Percentiles rank a stretch among this genome's conserved stretches.
Conservation (phyloP, 129 eudicot species). For the Lonicera japonica region DNA sequence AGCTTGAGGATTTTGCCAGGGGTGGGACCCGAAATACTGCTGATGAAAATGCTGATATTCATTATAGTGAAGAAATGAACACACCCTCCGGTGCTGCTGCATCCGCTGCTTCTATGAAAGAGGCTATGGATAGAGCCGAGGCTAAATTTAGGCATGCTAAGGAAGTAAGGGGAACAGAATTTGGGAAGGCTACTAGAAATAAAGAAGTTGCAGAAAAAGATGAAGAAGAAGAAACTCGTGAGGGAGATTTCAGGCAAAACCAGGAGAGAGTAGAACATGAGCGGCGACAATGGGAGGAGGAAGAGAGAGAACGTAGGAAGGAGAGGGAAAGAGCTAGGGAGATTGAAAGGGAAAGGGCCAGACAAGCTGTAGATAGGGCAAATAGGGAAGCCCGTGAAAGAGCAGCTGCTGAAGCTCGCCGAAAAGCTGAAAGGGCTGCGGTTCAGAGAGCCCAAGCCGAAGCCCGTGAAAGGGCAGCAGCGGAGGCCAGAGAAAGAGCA, state of each 20-base stretch:
- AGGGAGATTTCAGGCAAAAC: constrained; percentile 59
- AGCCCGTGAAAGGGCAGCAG: constrained; percentile 99
- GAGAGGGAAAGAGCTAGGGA: constrained; percentile 30
- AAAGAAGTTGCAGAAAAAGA: constrained; percentile 70
- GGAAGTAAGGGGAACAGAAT: constrained; percentile 79
- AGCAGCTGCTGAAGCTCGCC: constrained; percentile 75
- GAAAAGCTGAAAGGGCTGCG: constrained; percentile 67
- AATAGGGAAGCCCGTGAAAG: constrained; percentile 79
- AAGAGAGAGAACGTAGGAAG: constrained; percentile 36
- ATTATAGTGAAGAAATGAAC: constrained; percentile 48
- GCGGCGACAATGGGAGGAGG: constrained; percentile 41
- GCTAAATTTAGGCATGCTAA: constrained; percentile 92
- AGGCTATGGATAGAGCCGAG: constrained; percentile 95
- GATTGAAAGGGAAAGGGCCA: constrained; percentile 37
- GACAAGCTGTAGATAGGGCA: constrained; percentile 93
- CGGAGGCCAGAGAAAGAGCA: constrained; percentile 76
- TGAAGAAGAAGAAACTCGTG: constrained; percentile 32
- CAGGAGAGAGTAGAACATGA: no score
- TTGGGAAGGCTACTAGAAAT: constrained; percentile 66
- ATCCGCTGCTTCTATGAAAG: constrained; percentile 85
- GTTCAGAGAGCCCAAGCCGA: constrained; percentile 96
- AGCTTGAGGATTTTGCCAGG: constrained; percentile 73
- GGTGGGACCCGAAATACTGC: constrained; percentile 36
- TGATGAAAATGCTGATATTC: constrained; percentile 34
- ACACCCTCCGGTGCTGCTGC: constrained; percentile 80